These are phyloP conservation scores for Pseudozyma hubeiensis DNA, from an alignment of 1,284 basidiomycete genomes.

Conservation along the genomic window DNA sequence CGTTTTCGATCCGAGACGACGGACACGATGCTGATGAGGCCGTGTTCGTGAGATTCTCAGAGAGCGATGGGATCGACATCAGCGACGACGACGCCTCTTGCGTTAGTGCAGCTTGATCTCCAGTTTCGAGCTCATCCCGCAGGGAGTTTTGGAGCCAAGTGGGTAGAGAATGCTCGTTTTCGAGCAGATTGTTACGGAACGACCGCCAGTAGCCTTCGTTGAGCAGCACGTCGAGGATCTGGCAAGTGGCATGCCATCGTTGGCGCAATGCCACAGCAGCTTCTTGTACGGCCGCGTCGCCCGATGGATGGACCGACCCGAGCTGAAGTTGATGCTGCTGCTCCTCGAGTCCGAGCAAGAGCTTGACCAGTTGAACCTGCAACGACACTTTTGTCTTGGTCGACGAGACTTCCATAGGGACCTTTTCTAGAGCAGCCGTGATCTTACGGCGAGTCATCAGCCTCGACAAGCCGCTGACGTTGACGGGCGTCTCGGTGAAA, in stretches of 20 bases:
- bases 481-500: slow-evolving; percentile 17
- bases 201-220: slow-evolving; percentile 48
- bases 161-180: slow-evolving; percentile 34
- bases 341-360: slow-evolving; percentile 30
- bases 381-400: slow-evolving; percentile 36
- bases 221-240: slow-evolving; percentile 41
- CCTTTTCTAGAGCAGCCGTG: slow-evolving; percentile 28
- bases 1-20: background rate
- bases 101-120: background rate
- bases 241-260: slow-evolving; percentile 36
- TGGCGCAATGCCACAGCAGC: slow-evolving; percentile 10
- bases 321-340: slow-evolving; percentile 22
- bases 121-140: slow-evolving; percentile 7
- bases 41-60: background rate
- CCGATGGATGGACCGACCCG: background rate
- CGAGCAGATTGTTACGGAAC: slow-evolving; percentile 34
- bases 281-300: background rate
- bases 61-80: background rate
- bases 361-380: slow-evolving; percentile 12
- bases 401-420: slow-evolving; percentile 27
- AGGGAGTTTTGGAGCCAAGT: slow-evolving; percentile 33
- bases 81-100: background rate
- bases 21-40: background rate
- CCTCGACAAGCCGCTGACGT: slow-evolving; percentile 29
- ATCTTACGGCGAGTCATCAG: slow-evolving; percentile 43